A percentile compares a stretch with the other conserved stretches of the same genome.
Conservation (phyloP, 2,329 filamentous ascomycete genomes). For the Alternaria sp. region DNA sequence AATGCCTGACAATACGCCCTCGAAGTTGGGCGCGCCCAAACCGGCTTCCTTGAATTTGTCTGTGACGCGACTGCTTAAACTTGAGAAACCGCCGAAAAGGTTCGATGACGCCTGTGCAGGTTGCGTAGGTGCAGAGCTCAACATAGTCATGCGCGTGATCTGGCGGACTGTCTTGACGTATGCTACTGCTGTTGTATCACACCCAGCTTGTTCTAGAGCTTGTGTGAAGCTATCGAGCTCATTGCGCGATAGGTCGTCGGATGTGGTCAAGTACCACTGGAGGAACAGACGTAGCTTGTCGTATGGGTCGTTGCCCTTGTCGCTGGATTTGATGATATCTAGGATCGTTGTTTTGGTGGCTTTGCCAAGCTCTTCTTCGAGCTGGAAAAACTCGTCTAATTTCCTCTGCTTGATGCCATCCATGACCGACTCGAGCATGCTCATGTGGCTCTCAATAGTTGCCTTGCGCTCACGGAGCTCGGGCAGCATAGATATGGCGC, state of each 20-base stretch:
- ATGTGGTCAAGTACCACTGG: constrained; percentile 90
- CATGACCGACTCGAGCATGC: constrained; percentile 73
- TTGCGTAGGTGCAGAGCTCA: constrained; percentile 80
- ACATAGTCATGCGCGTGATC: constrained; percentile 97
- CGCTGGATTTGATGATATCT: constrained; percentile 81
- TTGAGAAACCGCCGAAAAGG: constrained; percentile 92
- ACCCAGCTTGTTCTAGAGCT: constrained; percentile 77
- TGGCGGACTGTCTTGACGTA: constrained; percentile 86
- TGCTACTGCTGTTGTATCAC: constrained; percentile 78
- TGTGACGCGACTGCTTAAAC: constrained; percentile 88
- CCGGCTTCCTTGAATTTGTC: constrained; percentile 94
- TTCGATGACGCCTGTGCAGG: constrained; percentile 74
- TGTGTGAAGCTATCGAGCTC: constrained; percentile 90
- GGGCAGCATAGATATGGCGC: constrained; percentile 90
- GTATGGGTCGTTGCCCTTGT: constrained; percentile 82
- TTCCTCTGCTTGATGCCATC: constrained; percentile 67
- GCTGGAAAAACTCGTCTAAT: constrained; percentile 93
- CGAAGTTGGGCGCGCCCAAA: constrained; percentile 79
- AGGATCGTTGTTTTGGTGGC: constrained; percentile 75
- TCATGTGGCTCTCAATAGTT: constrained; percentile 85
- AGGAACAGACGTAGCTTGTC: constrained; percentile 96
- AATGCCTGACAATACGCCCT: constrained; percentile 92
- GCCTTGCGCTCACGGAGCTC: constrained; percentile 90
- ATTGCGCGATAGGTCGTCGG: constrained; percentile 81
- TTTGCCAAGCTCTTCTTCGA: constrained; percentile 93